Evolutionary conservation across 768 basidiomycete species (phyloP).

Genomic region (Chalciporus piperatus): DNA sequence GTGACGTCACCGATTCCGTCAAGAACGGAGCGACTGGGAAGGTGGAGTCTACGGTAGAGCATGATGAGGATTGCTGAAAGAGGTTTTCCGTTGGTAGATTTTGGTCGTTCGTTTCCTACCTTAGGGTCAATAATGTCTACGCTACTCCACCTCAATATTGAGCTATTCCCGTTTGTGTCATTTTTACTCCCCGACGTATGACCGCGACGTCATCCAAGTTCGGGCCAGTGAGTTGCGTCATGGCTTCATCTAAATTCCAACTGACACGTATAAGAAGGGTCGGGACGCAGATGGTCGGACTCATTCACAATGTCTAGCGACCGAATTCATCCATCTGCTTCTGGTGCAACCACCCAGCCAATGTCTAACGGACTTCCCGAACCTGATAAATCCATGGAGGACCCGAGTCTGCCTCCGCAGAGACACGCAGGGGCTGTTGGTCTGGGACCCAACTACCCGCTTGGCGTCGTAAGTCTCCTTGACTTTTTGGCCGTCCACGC

Average conservation of each 20-base stretch:
- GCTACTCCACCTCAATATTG: not conserved
- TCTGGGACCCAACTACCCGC: constrained; percentile 35
- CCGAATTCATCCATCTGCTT: constrained; percentile 19
- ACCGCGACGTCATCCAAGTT: not conserved
- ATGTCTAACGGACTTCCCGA: not conserved
- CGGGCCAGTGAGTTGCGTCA: not conserved
- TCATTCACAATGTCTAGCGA: constrained; percentile 8
- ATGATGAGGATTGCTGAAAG: too few relatives aligned
- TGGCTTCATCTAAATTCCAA: not conserved
- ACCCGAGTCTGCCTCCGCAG: constrained; percentile 34
- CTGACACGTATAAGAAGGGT: not conserved
- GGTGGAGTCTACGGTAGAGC: not conserved
- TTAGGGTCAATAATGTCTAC: not conserved
- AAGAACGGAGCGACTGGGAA: not conserved
- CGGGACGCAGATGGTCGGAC: not conserved
- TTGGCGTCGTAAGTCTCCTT: constrained; percentile 27
- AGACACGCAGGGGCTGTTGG: constrained; percentile 43
- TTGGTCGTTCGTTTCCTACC: not conserved
- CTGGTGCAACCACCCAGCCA: constrained; percentile 12
- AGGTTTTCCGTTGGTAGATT: too few relatives aligned
- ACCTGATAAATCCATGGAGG: constrained; percentile 5
- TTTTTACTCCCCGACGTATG: not conserved
- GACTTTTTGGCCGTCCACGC: not conserved
- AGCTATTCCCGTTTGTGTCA: not conserved
- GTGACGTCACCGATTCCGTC: not conserved